These are phyloP conservation scores for Boletus barrowsii DNA, from an alignment of 768 basidiomycete species.

Conservation along the genomic window DNA sequence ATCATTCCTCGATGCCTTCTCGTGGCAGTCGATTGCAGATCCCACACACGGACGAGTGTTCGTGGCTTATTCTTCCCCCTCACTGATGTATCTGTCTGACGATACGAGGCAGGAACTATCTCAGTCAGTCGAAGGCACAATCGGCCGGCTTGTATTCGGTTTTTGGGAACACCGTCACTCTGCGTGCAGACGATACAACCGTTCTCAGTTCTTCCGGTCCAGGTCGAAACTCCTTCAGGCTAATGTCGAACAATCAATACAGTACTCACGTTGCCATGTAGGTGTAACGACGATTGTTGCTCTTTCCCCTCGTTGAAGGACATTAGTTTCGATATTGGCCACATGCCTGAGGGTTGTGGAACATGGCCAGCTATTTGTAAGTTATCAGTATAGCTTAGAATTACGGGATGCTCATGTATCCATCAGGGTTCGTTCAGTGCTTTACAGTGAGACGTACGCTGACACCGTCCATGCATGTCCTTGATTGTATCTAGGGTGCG, in stretches of 20 bases:
- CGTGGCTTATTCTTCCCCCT: background rate
- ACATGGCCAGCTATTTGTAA: slow-evolving; percentile 38
- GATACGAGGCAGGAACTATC: slow-evolving; percentile 37
- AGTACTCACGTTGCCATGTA: slow-evolving; percentile 35
- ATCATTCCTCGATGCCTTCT: slow-evolving; percentile 41
- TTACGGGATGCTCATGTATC: background rate
- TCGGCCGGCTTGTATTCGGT: slow-evolving; percentile 57
- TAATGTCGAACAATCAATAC: slow-evolving; percentile 31
- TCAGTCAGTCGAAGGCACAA: slow-evolving; percentile 45
- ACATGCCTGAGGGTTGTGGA: slow-evolving; percentile 40
- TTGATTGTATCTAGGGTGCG: slow-evolving; percentile 23
- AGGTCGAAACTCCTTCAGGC: slow-evolving; percentile 37
- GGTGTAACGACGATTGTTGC: background rate
- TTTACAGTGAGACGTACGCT: background rate
- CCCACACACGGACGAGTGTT: slow-evolving; percentile 37
- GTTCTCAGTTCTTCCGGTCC: slow-evolving; percentile 27
- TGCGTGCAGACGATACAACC: slow-evolving; percentile 34
- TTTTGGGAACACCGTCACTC: slow-evolving; percentile 36
- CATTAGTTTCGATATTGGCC: slow-evolving; percentile 33
- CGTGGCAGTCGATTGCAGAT: slow-evolving; percentile 30
- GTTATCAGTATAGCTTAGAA: slow-evolving; percentile 2
- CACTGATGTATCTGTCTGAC: background rate
- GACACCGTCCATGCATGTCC: background rate
- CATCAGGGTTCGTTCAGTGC: slow-evolving; percentile 24
- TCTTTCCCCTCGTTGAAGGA: background rate